These are phyloP conservation scores for Skeletonema marinoi DNA, from an alignment of 108 stramenopile genomes.

Conservation along the genomic window DNA sequence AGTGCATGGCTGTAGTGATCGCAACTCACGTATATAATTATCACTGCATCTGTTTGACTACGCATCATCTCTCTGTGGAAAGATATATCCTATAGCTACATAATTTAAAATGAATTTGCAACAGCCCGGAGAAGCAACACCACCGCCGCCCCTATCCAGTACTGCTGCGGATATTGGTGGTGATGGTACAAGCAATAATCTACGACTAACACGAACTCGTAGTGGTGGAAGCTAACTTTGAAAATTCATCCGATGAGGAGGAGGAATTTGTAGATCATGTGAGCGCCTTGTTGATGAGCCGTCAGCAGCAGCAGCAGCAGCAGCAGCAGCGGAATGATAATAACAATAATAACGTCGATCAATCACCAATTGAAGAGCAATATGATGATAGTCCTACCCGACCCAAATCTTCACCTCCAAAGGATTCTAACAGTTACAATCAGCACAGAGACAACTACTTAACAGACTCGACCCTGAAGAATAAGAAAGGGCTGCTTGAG, in stretches of 20 bases:
- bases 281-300: background rate
- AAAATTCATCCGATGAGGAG: background rate
- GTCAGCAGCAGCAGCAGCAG: background rate
- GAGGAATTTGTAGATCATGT: constrained; percentile 1
- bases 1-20: no score
- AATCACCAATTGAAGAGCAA: no score
- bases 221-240: background rate
- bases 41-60: no score
- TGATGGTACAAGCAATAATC: background rate
- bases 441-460: constrained; percentile 27
- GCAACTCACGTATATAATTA: no score
- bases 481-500: constrained; percentile 22
- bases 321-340: no score
- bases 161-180: background rate
- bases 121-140: no score
- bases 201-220: background rate
- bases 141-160: no score
- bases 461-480: constrained; percentile 31
- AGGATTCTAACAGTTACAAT: constrained; percentile 46
- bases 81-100: no score
- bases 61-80: no score
- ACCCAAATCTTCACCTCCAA: constrained; percentile 35
- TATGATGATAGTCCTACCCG: background rate
- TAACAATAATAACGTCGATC: no score
- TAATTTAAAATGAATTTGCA: no score